A percentile compares a stretch with the other conserved stretches of the same genome.
These are phyloP conservation scores for Zea luxurians DNA, from an alignment of 176 grass and related monocot genomes.

Conservation along the genomic window DNA sequence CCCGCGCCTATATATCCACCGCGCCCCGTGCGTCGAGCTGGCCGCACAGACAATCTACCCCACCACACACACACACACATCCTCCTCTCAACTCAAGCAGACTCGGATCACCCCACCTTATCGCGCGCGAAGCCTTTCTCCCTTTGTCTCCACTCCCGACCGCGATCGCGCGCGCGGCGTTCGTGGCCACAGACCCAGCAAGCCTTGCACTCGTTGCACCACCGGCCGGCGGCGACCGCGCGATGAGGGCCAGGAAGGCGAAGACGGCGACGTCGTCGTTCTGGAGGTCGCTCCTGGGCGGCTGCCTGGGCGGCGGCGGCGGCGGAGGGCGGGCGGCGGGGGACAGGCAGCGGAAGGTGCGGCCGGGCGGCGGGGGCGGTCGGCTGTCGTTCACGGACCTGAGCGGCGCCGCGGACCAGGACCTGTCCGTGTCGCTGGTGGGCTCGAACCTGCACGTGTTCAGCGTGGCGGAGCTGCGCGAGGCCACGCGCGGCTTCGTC, in stretches of 20 bases:
- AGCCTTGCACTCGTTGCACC: not conserved
- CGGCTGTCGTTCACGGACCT: slow-evolving; percentile 66
- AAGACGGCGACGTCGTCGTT: not conserved
- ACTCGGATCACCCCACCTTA: not conserved
- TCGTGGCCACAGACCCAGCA: not conserved
- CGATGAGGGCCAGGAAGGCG: slow-evolving; percentile 41
- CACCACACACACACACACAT: not conserved
- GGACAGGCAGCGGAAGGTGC: slow-evolving; percentile 30
- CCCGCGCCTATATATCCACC: not conserved
- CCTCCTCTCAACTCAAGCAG: not conserved
- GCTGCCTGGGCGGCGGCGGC: slow-evolving; percentile 33
- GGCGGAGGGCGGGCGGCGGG: not conserved
- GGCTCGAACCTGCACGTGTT: slow-evolving; percentile 73
- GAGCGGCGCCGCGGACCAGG: slow-evolving; percentile 57
- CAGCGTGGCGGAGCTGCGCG: slow-evolving; percentile 51
- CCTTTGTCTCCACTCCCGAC: not conserved
- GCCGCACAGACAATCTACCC: not conserved
- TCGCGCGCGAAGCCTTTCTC: not conserved
- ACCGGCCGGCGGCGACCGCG: no score
- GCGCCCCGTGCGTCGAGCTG: slow-evolving; percentile 1
- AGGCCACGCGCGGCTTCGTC: slow-evolving; percentile 51
- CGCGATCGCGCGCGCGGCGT: no score
- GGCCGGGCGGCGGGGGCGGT: slow-evolving; percentile 23
- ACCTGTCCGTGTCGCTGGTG: slow-evolving; percentile 68
- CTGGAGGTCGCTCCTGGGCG: slow-evolving; percentile 40